A percentile compares a stretch with the other conserved stretches of the same genome.
These are phyloP conservation scores for Juglanconis oblonga DNA, from an alignment of 2,329 filamentous ascomycete species.

Conservation along the genomic window DNA sequence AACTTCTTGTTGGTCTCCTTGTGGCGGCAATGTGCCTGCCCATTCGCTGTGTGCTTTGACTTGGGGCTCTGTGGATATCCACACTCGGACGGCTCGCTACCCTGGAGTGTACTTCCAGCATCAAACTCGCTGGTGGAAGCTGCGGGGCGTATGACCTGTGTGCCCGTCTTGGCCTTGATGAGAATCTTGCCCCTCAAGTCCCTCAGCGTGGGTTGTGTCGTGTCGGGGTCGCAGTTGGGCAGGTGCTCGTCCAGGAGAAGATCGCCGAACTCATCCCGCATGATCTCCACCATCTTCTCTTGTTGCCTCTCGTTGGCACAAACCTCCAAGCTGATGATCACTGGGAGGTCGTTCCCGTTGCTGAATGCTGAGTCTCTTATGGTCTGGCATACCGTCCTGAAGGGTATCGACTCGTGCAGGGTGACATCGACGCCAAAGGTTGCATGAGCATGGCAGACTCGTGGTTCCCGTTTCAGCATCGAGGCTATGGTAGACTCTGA, in stretches of 20 bases:
- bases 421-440: slow-evolving; percentile 55
- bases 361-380: slow-evolving; percentile 78
- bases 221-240: slow-evolving; percentile 48
- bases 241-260: slow-evolving; percentile 63
- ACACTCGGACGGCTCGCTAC: slow-evolving; percentile 28
- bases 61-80: slow-evolving; percentile 33
- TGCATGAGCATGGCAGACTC: slow-evolving; percentile 66
- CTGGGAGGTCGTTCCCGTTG: slow-evolving; percentile 64
- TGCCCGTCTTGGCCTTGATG: slow-evolving; percentile 69
- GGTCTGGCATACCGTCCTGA: slow-evolving; percentile 79
- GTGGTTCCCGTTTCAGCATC: slow-evolving; percentile 58
- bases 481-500: slow-evolving; percentile 12
- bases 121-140: slow-evolving; percentile 4
- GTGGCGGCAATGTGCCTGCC: slow-evolving; percentile 38
- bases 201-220: slow-evolving; percentile 64
- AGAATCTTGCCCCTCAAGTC: slow-evolving; percentile 77
- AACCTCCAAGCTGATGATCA: slow-evolving; percentile 91
- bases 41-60: slow-evolving; percentile 31
- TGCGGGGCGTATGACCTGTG: slow-evolving; percentile 28
- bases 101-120: slow-evolving; percentile 22
- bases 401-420: slow-evolving; percentile 76
- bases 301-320: slow-evolving; percentile 82
- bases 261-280: slow-evolving; percentile 81
- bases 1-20: slow-evolving; percentile 41
- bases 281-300: slow-evolving; percentile 88